Base-by-base conservation (phyloP, 1,139 yeast genomes). In the Yamadazyma dushanensis region DNA sequence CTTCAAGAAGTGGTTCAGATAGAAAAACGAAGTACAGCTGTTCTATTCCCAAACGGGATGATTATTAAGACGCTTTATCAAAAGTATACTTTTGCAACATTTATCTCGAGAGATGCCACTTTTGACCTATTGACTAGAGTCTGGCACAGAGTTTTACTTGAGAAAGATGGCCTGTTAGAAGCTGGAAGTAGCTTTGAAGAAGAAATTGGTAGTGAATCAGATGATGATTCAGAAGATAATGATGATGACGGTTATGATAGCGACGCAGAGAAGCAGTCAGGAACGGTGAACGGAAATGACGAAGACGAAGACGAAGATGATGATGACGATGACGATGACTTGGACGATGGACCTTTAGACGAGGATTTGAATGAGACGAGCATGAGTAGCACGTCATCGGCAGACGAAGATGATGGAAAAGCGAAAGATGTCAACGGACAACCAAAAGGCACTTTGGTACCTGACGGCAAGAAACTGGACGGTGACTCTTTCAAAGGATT, bases 41-140 rank as follows among this genome's bases (percentile, higher is more conserved):
- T 78, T 2, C 63, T 84, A 16, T 82, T 84, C 43, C 90, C 89
- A 9, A 84, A 83, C 53, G 89, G 88, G 3, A 78, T 85, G 54
- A 76, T 80, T 24, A 73, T 85, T 22, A 73, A 80, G 40, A 83
- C 92, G 0, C 62, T 83, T 38, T 88, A 83, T 50, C 83, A 82
- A 34, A 80, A 78, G 47, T 81, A 80, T 50, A 71, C 77, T 0
- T 84, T 85, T 68, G 92, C 92, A 0, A 78, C 88, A 0, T 80
- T 85, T 43, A 63, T 83, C 23, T 67, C 80, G 6, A 70, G 95
- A 53, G 95, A 84, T 54, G 44, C 79, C 0, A 73, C 85, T 0
- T 83, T 80, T 55, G 78, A 74, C 34, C 54, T 78, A 30, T 73
- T 85, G 29, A 71, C 80, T 7, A 75, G 70, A 38, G 78, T 81